Conservation (phyloP, 768 basidiomycete genomes). For the Psilocybe sp. region DNA sequence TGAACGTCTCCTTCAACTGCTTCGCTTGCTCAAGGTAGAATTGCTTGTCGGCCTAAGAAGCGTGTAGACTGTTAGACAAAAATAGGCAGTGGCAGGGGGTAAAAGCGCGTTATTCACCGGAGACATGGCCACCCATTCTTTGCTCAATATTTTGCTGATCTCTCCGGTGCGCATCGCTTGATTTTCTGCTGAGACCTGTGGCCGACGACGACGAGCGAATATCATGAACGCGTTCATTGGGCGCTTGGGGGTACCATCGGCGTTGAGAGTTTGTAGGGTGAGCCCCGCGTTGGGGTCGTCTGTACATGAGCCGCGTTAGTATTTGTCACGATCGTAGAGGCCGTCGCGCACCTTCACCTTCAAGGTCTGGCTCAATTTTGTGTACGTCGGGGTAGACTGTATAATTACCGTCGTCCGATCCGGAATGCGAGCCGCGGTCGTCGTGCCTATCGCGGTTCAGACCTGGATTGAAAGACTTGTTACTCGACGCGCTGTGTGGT, state of each 20-base stretch:
- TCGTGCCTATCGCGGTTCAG: conserved; percentile 31
- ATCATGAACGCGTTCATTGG: conserved; percentile 97
- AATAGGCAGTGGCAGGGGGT: conserved; percentile 8
- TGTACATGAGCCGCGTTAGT: conserved; percentile 11
- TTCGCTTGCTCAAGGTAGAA: conserved; percentile 89
- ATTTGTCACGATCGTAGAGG: not conserved
- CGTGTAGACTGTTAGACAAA: conserved; percentile 4
- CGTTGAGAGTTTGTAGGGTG: conserved; percentile 78
- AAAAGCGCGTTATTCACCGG: conserved; percentile 44
- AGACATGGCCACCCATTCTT: conserved; percentile 82
- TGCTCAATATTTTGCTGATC: conserved; percentile 83
- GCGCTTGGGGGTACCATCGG: conserved; percentile 85
- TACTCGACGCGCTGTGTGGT: conserved; percentile 16
- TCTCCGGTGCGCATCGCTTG: conserved; percentile 90
- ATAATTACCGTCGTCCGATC: conserved; percentile 54
- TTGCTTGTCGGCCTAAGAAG: conserved; percentile 68
- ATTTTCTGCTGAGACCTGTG: conserved; percentile 84
- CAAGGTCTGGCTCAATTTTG: conserved; percentile 41
- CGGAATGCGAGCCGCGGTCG: conserved; percentile 50
- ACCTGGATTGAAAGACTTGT: conserved; percentile 22
- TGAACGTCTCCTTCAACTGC: conserved; percentile 82
- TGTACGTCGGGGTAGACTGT: conserved; percentile 30
- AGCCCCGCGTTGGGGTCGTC: conserved; percentile 42
- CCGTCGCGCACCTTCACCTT: conserved; percentile 33
- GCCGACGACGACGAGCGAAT: conserved; percentile 77